These are phyloP conservation scores for Buddleja alternifolia DNA, from an alignment of 257 asterid genomes.

Conservation along the genomic window DNA sequence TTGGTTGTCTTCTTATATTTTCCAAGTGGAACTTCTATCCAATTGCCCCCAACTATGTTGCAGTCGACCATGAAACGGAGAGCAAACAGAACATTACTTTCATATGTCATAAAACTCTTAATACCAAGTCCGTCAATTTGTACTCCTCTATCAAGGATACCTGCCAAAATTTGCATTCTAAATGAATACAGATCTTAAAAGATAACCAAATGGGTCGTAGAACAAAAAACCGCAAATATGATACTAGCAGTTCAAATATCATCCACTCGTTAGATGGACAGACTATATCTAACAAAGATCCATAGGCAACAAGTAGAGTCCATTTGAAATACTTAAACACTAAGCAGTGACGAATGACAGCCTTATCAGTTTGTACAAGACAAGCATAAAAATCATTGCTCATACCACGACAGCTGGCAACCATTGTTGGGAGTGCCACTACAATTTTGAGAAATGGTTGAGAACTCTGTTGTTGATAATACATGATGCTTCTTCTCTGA, in stretches of 20 bases:
- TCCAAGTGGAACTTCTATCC: conserved; percentile 90
- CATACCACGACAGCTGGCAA: conserved; percentile 93
- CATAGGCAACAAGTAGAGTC: conserved; percentile 7
- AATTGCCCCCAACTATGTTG: conserved; percentile 93
- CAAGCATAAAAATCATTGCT: conserved; percentile 21
- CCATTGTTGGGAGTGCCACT: conserved; percentile 97
- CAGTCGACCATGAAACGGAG: conserved; percentile 99
- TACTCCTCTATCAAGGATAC: conserved; percentile 93
- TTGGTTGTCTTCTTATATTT: conserved; percentile 67
- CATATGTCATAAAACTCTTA: conserved; percentile 88
- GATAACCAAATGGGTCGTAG: conserved; percentile 13
- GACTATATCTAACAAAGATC: conserved; percentile 7
- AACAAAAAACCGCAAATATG: conserved; percentile 24
- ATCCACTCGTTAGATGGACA: conserved; percentile 5
- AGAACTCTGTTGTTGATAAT: conserved; percentile 77
- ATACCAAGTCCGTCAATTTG: conserved; percentile 91
- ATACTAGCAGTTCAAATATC: conserved; percentile 12
- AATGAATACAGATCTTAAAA: conserved; percentile 20
- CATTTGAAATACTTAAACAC: conserved; percentile 20
- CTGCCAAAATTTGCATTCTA: conserved; percentile 47
- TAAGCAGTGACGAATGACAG: neutral
- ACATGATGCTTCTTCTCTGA: conserved; percentile 88
- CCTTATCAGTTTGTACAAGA: conserved; percentile 14
- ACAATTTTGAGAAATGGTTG: conserved; percentile 93
- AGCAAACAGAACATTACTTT: conserved; percentile 94